These are phyloP conservation scores for Achlya hypogyna DNA, from an alignment of 352 stramenopile species.

Conservation along the genomic window DNA sequence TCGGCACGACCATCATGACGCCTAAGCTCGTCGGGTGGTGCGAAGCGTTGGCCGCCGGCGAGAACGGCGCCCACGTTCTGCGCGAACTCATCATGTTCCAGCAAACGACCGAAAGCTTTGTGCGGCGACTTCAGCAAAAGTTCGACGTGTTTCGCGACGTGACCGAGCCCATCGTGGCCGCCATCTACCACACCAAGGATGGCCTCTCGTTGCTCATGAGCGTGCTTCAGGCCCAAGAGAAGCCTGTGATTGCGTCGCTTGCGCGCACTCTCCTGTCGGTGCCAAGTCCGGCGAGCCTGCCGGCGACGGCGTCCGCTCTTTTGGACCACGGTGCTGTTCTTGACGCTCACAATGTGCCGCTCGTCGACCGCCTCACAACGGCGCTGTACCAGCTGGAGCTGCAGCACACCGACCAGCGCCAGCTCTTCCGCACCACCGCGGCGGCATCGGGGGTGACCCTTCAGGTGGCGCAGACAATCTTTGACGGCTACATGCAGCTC, in stretches of 20 bases:
- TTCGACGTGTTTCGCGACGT: slow-evolving; percentile 79
- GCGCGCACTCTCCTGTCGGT: slow-evolving; percentile 6
- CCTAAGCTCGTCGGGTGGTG: slow-evolving; percentile 11
- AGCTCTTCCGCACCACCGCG: slow-evolving; percentile 17
- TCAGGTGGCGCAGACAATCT: slow-evolving; percentile 57
- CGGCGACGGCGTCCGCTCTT: background rate
- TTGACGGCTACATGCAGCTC: slow-evolving; percentile 74
- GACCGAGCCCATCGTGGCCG: slow-evolving; percentile 58
- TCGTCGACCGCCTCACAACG: slow-evolving; percentile 32
- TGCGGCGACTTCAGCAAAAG: slow-evolving; percentile 52
- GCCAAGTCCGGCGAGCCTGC: background rate
- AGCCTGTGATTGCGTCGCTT: slow-evolving; percentile 11
- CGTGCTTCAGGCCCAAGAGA: slow-evolving; percentile 1
- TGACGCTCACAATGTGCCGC: slow-evolving; percentile 31
- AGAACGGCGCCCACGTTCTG: slow-evolving; percentile 34
- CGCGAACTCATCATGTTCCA: slow-evolving; percentile 84
- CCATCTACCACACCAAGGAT: slow-evolving; percentile 82
- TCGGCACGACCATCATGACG: slow-evolving; percentile 18
- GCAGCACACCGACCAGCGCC: slow-evolving; percentile 21
- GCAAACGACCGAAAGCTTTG: slow-evolving; percentile 76
- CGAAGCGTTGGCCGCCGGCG: background rate
- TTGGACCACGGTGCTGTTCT: slow-evolving; percentile 8
- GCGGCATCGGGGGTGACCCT: slow-evolving; percentile 31
- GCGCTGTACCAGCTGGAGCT: slow-evolving; percentile 16
- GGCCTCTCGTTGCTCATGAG: slow-evolving; percentile 55